These are phyloP conservation scores for Tilletia walkeri DNA, from an alignment of 1,284 basidiomycete species.

Conservation along the genomic window DNA sequence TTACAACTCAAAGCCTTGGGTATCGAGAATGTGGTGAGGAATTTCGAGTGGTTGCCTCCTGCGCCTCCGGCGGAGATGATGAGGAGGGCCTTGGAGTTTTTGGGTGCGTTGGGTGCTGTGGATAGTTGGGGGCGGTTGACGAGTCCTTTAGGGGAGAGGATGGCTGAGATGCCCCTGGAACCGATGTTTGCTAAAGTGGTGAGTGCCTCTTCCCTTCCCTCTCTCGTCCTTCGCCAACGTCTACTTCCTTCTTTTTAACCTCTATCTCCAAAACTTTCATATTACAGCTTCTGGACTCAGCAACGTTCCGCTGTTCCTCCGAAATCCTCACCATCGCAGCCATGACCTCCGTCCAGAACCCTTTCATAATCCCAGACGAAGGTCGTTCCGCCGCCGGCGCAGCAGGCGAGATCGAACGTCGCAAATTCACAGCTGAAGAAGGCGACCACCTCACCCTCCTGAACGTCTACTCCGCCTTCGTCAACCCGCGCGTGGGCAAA, in stretches of 20 bases:
- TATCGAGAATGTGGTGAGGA: slow-evolving; percentile 70
- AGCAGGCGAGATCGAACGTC: slow-evolving; percentile 78
- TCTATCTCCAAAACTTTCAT: too few species aligned
- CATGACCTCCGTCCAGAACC: slow-evolving; percentile 69
- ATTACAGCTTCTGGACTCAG: slow-evolving; percentile 75
- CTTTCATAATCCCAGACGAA: slow-evolving; percentile 58
- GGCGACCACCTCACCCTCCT: slow-evolving; percentile 89
- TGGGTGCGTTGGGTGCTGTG: slow-evolving; percentile 59
- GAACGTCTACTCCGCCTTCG: slow-evolving; percentile 92
- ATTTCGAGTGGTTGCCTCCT: slow-evolving; percentile 84
- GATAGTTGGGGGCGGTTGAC: slow-evolving; percentile 61
- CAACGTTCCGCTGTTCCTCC: slow-evolving; percentile 79
- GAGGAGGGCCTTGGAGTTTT: slow-evolving; percentile 72
- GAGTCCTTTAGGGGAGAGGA: slow-evolving; percentile 59
- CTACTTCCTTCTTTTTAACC: too few species aligned
- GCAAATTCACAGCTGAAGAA: slow-evolving; percentile 96
- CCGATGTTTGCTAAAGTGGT: slow-evolving; percentile 64
- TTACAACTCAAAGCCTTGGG: slow-evolving; percentile 91
- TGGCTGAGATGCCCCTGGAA: slow-evolving; percentile 63
- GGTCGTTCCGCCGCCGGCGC: slow-evolving; percentile 71
- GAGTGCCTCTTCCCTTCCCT: slow-evolving; percentile 35
- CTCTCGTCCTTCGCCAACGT: too few species aligned
- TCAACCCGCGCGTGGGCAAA: slow-evolving; percentile 67
- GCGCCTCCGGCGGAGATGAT: slow-evolving; percentile 79
- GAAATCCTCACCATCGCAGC: slow-evolving; percentile 93